Percentiles rank a stretch among this genome's conserved stretches.
Conservation (phyloP, 441 rosid species). For the Erodium chrysanthum region DNA sequence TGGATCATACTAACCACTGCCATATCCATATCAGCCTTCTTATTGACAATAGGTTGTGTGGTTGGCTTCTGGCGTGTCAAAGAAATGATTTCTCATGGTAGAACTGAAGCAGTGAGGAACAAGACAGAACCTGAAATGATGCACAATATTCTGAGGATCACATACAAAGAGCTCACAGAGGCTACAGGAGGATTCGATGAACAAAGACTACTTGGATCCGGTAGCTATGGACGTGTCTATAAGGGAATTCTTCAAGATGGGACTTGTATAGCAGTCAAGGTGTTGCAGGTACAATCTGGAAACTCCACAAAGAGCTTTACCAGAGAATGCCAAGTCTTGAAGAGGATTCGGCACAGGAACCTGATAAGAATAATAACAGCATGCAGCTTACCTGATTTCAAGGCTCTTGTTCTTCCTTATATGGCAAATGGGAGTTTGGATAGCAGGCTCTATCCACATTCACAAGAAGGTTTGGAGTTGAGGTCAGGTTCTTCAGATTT, state of each 20-base stretch:
- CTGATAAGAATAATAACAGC: conserved; percentile 32
- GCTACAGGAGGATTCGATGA: conserved; percentile 31
- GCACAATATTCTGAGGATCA: conserved; percentile 38
- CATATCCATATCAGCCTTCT: conserved; percentile 21
- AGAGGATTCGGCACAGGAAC: conserved; percentile 35
- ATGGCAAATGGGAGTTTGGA: conserved; percentile 39
- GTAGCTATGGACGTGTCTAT: conserved; percentile 31
- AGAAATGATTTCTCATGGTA: conserved; percentile 22
- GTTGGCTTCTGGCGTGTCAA: conserved; percentile 23
- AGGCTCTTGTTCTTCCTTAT: conserved; percentile 33
- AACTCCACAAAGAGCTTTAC: conserved; percentile 34
- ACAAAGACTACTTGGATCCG: conserved; percentile 27
- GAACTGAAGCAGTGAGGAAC: conserved; percentile 4
- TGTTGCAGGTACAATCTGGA: conserved; percentile 27
- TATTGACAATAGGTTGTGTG: conserved; percentile 21
- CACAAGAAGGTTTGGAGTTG: conserved; percentile 16
- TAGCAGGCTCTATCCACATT: conserved; percentile 26
- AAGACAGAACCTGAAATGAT: conserved; percentile 15
- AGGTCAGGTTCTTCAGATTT: conserved; percentile 28
- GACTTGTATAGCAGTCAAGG: conserved; percentile 30
- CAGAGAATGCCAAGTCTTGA: conserved; percentile 34
- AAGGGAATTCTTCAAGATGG: conserved; percentile 32
- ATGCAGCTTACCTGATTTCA: conserved; percentile 33
- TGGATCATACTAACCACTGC: conserved; percentile 20
- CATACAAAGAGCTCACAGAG: conserved; percentile 32